A percentile compares a stretch with the other conserved stretches of the same genome.
Evolutionary conservation across 768 basidiomycete species (phyloP).

Genomic region (Agaricus subrufescens): DNA sequence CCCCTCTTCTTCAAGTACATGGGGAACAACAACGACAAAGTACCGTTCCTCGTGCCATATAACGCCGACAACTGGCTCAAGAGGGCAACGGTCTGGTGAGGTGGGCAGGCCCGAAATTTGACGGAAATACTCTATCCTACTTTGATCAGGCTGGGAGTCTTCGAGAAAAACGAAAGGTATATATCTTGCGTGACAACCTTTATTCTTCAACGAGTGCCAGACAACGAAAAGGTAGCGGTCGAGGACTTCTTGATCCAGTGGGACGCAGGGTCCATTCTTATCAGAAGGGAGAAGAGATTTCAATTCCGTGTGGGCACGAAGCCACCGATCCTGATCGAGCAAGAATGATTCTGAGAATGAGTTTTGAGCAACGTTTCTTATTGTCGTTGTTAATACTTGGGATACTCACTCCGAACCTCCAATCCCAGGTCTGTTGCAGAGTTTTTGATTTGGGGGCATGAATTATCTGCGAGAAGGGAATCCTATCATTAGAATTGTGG

Average conservation of each 20-base stretch:
- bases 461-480: background rate
- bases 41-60: background rate
- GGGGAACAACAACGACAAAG: background rate
- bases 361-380: no score
- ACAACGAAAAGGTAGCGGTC: background rate
- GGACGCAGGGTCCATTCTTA: no score
- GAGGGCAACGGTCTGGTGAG: background rate
- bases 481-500: background rate
- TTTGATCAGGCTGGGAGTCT: background rate
- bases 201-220: background rate
- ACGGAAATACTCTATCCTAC: background rate
- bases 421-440: background rate
- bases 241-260: background rate
- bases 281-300: background rate
- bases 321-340: background rate
- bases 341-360: background rate
- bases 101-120: background rate
- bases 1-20: no score
- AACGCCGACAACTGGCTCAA: background rate
- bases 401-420: background rate
- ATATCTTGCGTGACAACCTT: background rate
- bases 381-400: no score
- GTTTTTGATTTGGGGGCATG: background rate
- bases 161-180: background rate
- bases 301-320: background rate